A percentile compares a stretch with the other conserved stretches of the same genome.
Evolutionary conservation across 1,284 basidiomycete species (phyloP).

Genomic region (Ustilago hordei): DNA sequence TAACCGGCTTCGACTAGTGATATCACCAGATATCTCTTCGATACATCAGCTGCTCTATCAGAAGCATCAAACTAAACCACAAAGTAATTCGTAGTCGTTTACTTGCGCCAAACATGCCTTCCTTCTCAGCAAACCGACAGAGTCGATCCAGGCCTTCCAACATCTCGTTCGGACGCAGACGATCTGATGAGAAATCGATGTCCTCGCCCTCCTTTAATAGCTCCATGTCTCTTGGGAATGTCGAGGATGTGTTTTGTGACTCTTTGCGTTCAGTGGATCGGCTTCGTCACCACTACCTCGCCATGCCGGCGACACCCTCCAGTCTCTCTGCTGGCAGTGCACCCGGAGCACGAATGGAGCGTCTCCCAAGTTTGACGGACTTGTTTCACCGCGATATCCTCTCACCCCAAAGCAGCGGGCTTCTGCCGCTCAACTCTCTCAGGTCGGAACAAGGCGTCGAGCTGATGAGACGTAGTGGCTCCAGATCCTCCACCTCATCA

Average conservation of each 20-base stretch:
- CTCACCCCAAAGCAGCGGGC: slow-evolving; percentile 29
- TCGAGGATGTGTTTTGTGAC: slow-evolving; percentile 48
- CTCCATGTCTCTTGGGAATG: slow-evolving; percentile 42
- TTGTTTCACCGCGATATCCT: slow-evolving; percentile 43
- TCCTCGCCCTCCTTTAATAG: slow-evolving; percentile 53
- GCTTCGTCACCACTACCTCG: slow-evolving; percentile 33
- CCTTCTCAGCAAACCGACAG: slow-evolving; percentile 42
- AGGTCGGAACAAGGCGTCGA: slow-evolving; percentile 19
- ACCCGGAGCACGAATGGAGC: slow-evolving; percentile 21
- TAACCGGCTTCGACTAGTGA: neutral
- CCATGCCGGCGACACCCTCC: slow-evolving; percentile 32
- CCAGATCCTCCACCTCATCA: slow-evolving; percentile 33
- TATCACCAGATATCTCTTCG: neutral
- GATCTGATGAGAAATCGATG: slow-evolving; percentile 42
- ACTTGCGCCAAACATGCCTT: slow-evolving; percentile 15
- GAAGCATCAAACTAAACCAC: neutral
- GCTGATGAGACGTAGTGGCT: slow-evolving; percentile 22
- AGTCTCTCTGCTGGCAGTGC: slow-evolving; percentile 30
- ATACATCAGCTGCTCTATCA: neutral
- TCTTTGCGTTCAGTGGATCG: slow-evolving; percentile 30
- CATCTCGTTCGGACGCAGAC: slow-evolving; percentile 27
- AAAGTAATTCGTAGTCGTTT: neutral
- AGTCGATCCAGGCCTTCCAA: slow-evolving; percentile 38
- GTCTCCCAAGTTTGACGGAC: slow-evolving; percentile 40
- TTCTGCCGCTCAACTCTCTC: slow-evolving; percentile 8